phyloP scores from a whole-genome alignment of 805 yeast genomes.

The Blastobotrys robertii region DNA sequence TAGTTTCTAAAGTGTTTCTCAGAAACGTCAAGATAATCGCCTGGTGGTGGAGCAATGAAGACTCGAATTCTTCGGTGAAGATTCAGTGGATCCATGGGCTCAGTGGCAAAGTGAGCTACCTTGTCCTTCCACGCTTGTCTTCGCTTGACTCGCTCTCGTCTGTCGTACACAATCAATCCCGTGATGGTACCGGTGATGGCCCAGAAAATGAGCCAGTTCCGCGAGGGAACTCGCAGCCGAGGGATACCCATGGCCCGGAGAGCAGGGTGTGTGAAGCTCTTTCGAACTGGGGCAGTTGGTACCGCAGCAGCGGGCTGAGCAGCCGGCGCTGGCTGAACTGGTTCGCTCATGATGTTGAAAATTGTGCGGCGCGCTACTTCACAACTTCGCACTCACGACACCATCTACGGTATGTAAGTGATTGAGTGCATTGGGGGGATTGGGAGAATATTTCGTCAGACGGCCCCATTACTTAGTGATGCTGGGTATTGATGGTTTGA shows the following conservation, averaged over 20 bases:
- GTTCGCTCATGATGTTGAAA: not conserved
- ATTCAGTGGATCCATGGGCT: conserved; percentile 36
- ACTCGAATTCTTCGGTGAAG: conserved; percentile 70
- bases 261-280: conserved; percentile 17
- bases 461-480: no score
- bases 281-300: conserved; percentile 1
- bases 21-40: conserved; percentile 72
- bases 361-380: not conserved
- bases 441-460: no score
- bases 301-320: not conserved
- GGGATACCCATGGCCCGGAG: conserved; percentile 66
- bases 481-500: no score
- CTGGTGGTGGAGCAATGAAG: conserved; percentile 94
- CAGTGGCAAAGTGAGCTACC: conserved; percentile 46
- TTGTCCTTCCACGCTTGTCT: conserved; percentile 53
- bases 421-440: no score
- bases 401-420: no score
- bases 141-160: conserved; percentile 55
- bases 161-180: conserved; percentile 77
- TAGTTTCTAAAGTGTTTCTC: conserved; percentile 64
- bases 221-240: conserved; percentile 64
- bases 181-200: conserved; percentile 50
- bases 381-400: no score
- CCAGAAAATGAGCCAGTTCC: conserved; percentile 93
- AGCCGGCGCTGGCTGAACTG: not conserved